Percentiles rank a stretch among this genome's conserved stretches.
phyloP scores from a whole-genome alignment of 1,139 yeast genomes.

The Suhomyces bokatorum region DNA sequence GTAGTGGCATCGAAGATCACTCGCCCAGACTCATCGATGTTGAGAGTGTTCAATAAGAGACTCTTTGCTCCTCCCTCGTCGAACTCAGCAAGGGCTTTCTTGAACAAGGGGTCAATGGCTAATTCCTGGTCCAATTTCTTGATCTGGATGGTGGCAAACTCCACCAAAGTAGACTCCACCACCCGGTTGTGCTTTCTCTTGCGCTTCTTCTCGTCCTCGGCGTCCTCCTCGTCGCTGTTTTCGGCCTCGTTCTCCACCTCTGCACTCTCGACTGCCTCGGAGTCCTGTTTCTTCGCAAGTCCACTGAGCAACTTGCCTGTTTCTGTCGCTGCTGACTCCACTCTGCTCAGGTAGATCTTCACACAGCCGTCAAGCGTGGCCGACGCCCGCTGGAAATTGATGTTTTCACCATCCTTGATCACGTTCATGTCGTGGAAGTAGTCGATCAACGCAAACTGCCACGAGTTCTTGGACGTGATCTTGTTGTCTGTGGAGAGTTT shows the following conservation, averaged over 20 bases:
- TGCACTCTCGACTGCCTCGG: slow-evolving; percentile 16
- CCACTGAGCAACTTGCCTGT: slow-evolving; percentile 87
- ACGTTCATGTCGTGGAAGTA: slow-evolving; percentile 73
- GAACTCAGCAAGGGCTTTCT: slow-evolving; percentile 85
- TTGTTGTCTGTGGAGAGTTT: slow-evolving; percentile 86
- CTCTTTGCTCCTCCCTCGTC: slow-evolving; percentile 97
- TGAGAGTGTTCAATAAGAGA: slow-evolving; percentile 68
- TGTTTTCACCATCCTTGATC: slow-evolving; percentile 58
- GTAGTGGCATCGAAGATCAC: slow-evolving; percentile 64
- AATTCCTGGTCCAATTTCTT: slow-evolving; percentile 77
- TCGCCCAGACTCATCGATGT: slow-evolving; percentile 56
- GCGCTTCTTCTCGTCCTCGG: slow-evolving; percentile 23
- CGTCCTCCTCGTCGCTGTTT: slow-evolving; percentile 23
- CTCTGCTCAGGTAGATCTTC: slow-evolving; percentile 79
- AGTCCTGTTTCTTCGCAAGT: slow-evolving; percentile 35
- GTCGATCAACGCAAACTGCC: slow-evolving; percentile 89
- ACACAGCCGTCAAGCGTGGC: slow-evolving; percentile 86
- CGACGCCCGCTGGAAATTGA: slow-evolving; percentile 75
- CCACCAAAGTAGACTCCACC: slow-evolving; percentile 47
- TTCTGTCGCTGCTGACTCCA: slow-evolving; percentile 89
- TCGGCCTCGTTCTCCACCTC: slow-evolving; percentile 29
- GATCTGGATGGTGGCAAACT: slow-evolving; percentile 61
- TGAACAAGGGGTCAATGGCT: slow-evolving; percentile 83
- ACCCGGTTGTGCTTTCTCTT: slow-evolving; percentile 42
- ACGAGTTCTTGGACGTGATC: slow-evolving; percentile 64